Evolutionary conservation across 768 basidiomycete genomes (phyloP).

Genomic region (Lanmaoa rubissima): DNA sequence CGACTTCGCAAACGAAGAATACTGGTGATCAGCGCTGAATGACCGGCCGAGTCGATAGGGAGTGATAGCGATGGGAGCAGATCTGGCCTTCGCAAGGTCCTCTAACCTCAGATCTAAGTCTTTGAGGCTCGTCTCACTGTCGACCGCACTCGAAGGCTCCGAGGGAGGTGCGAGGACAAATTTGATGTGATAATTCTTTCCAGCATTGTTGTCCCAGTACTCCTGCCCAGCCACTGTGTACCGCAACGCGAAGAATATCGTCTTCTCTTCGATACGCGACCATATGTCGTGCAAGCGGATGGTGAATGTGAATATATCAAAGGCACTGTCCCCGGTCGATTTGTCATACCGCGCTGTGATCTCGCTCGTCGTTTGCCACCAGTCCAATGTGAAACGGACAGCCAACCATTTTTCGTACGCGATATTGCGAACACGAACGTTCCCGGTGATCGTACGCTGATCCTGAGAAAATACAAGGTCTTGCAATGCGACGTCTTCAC

Average conservation of each 20-base stretch:
- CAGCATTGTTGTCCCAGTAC: constrained; percentile 90
- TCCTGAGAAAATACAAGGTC: constrained; percentile 51
- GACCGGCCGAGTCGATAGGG: constrained; percentile 18
- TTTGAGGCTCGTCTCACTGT: constrained; percentile 46
- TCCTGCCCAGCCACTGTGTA: constrained; percentile 71
- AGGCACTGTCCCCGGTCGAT: constrained; percentile 34
- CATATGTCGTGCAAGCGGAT: constrained; percentile 80
- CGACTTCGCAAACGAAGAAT: constrained; percentile 33
- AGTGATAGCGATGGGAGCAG: constrained; percentile 16
- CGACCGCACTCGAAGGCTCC: constrained; percentile 31
- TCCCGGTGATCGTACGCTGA: constrained; percentile 60
- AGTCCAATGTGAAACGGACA: constrained; percentile 89
- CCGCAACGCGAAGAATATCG: constrained; percentile 73
- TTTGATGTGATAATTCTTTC: constrained; percentile 73
- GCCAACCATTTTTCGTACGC: constrained; percentile 86
- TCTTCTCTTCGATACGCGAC: constrained; percentile 77
- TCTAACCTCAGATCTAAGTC: constrained; percentile 69
- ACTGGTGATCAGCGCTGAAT: constrained; percentile 29
- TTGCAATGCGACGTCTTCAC: constrained; percentile 54
- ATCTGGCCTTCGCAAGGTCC: constrained; percentile 47
- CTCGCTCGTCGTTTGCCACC: constrained; percentile 96
- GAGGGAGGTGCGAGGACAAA: constrained; percentile 43
- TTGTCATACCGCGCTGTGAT: constrained; percentile 73
- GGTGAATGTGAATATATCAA: constrained; percentile 76
- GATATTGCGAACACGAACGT: constrained; percentile 78